A percentile compares a stretch with the other conserved stretches of the same genome.
phyloP scores from a whole-genome alignment of 495 filamentous ascomycete species.

The Pseudoneurospora amorphoporcata region DNA sequence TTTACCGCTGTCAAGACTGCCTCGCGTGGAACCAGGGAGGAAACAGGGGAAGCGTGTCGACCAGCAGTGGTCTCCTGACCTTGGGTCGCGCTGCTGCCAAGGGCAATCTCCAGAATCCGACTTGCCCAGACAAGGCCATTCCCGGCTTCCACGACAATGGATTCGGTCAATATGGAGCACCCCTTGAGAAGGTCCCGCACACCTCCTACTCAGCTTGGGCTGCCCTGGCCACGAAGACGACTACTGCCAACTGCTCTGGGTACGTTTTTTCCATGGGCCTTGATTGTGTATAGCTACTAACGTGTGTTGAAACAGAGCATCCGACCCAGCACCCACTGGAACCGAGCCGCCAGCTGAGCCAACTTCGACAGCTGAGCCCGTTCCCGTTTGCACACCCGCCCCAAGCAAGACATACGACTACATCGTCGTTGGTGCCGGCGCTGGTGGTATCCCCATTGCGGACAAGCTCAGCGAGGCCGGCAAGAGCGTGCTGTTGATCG shows the following conservation, averaged over 20 bases:
- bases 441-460: constrained; percentile 53
- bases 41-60: constrained; percentile 13
- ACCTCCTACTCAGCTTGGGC: constrained; percentile 41
- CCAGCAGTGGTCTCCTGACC: constrained; percentile 13
- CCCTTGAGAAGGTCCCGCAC: constrained; percentile 31
- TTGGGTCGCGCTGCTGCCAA: constrained; percentile 21
- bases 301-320: constrained; percentile 1
- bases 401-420: constrained; percentile 51
- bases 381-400: constrained; percentile 24
- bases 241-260: constrained; percentile 29
- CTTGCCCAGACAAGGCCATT: constrained; percentile 22
- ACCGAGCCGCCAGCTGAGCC: constrained; percentile 4
- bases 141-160: constrained; percentile 27
- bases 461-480: constrained; percentile 53
- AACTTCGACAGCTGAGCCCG: background rate
- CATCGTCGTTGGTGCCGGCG: constrained; percentile 53
- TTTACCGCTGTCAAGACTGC: constrained; percentile 56
- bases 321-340: background rate
- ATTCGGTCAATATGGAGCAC: constrained; percentile 33
- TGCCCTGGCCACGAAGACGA: constrained; percentile 26
- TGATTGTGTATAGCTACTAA: background rate
- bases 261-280: constrained; percentile 3
- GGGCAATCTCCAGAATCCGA: constrained; percentile 11
- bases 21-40: constrained; percentile 39
- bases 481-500: constrained; percentile 52